phyloP scores from a whole-genome alignment of 2,329 filamentous ascomycete species.

The Hypoxylon rubiginosum region DNA sequence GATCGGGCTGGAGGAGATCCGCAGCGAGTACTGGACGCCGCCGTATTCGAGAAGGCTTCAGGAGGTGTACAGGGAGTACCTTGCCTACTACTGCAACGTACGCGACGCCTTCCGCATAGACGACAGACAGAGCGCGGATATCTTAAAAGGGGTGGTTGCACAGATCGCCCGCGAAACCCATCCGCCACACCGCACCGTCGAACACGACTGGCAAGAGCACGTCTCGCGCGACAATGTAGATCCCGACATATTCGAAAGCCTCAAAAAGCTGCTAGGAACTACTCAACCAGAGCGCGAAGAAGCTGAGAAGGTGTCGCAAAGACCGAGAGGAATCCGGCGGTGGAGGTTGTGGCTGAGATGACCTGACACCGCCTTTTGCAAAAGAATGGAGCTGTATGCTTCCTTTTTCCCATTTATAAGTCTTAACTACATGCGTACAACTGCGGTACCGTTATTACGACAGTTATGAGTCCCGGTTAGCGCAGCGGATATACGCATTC shows the following conservation, averaged over 20 bases:
- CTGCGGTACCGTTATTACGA: too few species aligned
- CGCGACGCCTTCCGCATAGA: conserved; percentile 33
- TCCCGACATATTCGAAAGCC: neutral
- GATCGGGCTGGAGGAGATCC: conserved; percentile 42
- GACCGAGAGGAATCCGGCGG: neutral
- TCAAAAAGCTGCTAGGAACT: neutral
- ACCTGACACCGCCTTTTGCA: neutral
- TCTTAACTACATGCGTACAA: too few species aligned
- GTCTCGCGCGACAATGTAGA: neutral
- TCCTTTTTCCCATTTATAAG: too few species aligned
- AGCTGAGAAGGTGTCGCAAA: neutral
- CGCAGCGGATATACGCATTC: too few species aligned
- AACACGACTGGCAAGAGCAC: neutral
- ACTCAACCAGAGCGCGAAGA: neutral
- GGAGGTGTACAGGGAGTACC: neutral
- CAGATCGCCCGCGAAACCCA: neutral
- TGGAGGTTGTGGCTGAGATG: neutral
- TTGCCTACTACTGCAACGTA: conserved; percentile 32
- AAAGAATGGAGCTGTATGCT: neutral
- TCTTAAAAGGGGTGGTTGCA: conserved; percentile 11
- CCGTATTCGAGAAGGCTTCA: neutral
- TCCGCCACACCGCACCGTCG: neutral
- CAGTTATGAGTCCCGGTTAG: too few species aligned
- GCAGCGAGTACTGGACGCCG: conserved; percentile 6
- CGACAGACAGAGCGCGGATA: conserved; percentile 11